Base-by-base conservation (phyloP, 2,329 filamentous ascomycete genomes). In the Aureobasidium sp. region DNA sequence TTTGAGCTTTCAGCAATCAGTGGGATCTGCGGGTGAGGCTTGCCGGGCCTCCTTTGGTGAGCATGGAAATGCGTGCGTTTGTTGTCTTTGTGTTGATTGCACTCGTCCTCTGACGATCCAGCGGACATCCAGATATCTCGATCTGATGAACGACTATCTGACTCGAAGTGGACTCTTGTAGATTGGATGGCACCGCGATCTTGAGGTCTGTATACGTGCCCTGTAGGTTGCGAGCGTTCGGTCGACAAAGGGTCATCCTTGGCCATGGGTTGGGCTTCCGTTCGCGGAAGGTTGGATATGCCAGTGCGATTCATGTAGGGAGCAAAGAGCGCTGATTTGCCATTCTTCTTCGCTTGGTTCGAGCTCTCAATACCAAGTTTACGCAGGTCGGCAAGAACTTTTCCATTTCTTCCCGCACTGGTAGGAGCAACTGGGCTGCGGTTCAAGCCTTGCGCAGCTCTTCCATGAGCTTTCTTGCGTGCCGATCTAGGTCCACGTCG, bases 221-320 rank as follows among this genome's bases (percentile, higher is more conserved):
- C 47, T 27, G 2, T 29, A 19, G 11, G 15, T 2, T 22, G 31
- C 19, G 8, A 5, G 17, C 2, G 8, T 15, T 17, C 7, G 12
- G 12, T n/a, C 12, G 19, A n/a, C 17, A 22, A 17, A 14, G 19
- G 1, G 29, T 40, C 22, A 12, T 54, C 15, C 8, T 40, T 29
- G 15, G 9, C 0, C 12, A 15, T 37, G 14, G 33, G 3, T 15
- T 50, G 27, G 17, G 31, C 12, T 22, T 57, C 14, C 17, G 27
- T 47, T 52, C 62, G 45, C 19, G 60, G 39, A 17, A 64, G 40
- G 19, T 49, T 40, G 1, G 57, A 53, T 4, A 60, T 57, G 12
- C 48, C 63, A 19, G 63, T 64, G 15, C 58, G 56, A 15, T 64
- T 64, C 63, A 64, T 64, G 40, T 62, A 62, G 9, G 50, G 42